Conservation (phyloP, 164 flowering plant genomes). For the Echeveria elegans region DNA sequence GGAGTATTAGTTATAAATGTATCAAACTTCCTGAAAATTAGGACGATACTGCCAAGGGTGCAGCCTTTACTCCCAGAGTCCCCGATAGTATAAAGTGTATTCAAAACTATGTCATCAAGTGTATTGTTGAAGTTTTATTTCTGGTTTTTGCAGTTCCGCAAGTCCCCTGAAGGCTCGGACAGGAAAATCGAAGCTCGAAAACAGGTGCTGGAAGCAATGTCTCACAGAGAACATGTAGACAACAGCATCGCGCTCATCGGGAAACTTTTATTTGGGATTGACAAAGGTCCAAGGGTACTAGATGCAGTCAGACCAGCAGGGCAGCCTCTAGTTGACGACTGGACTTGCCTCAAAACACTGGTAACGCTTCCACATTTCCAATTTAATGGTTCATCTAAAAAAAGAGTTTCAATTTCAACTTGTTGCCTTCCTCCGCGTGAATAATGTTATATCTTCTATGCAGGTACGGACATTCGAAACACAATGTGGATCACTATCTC, state of each 20-base stretch:
- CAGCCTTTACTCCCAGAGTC: no score
- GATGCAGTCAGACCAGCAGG: constrained; percentile 54
- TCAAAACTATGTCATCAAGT: no score
- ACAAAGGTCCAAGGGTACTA: constrained; percentile 45
- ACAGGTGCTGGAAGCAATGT: constrained; percentile 55
- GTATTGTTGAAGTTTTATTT: background rate
- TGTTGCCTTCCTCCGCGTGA: no score
- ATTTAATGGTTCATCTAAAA: background rate
- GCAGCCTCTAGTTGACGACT: constrained; percentile 73
- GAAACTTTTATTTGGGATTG: constrained; percentile 61
- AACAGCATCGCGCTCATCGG: constrained; percentile 49
- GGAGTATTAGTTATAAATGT: no score
- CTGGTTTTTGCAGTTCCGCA: constrained; percentile 37
- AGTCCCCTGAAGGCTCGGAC: constrained; percentile 57
- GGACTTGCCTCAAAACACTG: constrained; percentile 76
- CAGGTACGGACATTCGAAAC: constrained; percentile 84
- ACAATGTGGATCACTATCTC: constrained; percentile 75
- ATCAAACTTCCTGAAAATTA: no score
- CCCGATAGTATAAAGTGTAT: no score
- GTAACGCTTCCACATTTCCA: constrained; percentile 23
- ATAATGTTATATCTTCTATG: background rate
- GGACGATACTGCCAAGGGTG: no score
- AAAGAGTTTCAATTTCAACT: no score
- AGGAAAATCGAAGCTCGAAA: constrained; percentile 57
- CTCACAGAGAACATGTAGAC: constrained; percentile 68